These are phyloP conservation scores for Pseudonitzschia delicatissima DNA, from an alignment of 108 stramenopile species.

Conservation along the genomic window DNA sequence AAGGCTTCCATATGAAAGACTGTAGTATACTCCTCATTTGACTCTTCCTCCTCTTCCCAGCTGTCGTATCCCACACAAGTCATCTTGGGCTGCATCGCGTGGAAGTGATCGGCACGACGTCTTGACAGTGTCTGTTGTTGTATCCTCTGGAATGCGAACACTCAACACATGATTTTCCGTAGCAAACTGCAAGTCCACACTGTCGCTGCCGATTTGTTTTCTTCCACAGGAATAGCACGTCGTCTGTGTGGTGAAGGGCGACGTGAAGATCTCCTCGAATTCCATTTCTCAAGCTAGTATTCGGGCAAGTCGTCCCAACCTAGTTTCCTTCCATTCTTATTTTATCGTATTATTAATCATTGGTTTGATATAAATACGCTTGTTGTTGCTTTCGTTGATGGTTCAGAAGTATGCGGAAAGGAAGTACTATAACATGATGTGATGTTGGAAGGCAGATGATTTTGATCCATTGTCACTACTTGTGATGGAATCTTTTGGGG, in stretches of 20 bases:
- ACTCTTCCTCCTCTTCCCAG: neutral
- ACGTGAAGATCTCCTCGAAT: conserved; percentile 23
- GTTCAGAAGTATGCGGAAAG: no score
- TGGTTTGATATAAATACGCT: no score
- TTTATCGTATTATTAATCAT: no score
- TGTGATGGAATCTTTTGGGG: no score
- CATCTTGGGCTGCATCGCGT: conserved; percentile 15
- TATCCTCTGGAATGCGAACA: neutral
- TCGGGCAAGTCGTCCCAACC: no score
- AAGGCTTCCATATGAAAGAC: conserved; percentile 12
- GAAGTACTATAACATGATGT: no score
- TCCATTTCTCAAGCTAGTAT: conserved; percentile 24
- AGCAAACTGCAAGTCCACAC: conserved; percentile 32
- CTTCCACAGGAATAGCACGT: conserved; percentile 30
- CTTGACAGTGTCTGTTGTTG: neutral
- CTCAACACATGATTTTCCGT: conserved; percentile 32
- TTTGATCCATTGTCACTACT: no score
- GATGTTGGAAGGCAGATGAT: no score
- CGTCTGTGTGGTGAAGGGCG: conserved; percentile 30
- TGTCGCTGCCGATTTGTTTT: neutral
- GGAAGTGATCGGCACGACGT: conserved; percentile 11
- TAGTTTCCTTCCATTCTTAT: no score
- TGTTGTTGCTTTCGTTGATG: no score
- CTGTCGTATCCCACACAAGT: conserved; percentile 26
- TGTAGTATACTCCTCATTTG: neutral